A percentile compares a stretch with the other conserved stretches of the same genome.
Conservation (phyloP, 306 rosid species). For the Spatholobus suberectus region DNA sequence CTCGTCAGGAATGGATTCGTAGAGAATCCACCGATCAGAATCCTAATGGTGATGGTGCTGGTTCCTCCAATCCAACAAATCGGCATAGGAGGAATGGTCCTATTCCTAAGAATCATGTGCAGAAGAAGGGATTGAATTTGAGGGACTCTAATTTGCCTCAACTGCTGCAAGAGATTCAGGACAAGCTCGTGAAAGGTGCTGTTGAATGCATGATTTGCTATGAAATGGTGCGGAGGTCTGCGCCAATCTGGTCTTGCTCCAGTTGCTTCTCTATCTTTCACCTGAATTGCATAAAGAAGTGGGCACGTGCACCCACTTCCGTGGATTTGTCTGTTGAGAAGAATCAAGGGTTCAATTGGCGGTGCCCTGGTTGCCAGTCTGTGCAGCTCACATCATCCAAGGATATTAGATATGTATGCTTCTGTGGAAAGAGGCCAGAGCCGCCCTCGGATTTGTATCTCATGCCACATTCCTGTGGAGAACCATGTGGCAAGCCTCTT, state of each 20-base stretch:
- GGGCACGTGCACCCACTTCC: slow-evolving; percentile 91
- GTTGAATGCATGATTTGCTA: slow-evolving; percentile 96
- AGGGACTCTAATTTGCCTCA: slow-evolving; percentile 69
- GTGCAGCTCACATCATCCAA: slow-evolving; percentile 69
- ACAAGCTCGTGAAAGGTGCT: slow-evolving; percentile 68
- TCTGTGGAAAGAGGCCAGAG: slow-evolving; percentile 83
- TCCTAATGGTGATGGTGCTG: neutral
- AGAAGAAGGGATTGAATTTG: slow-evolving; percentile 16
- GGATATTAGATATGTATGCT: slow-evolving; percentile 75
- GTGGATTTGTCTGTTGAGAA: slow-evolving; percentile 65
- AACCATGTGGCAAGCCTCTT: slow-evolving; percentile 81
- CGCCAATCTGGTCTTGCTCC: slow-evolving; percentile 85
- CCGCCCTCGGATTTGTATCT: slow-evolving; percentile 88
- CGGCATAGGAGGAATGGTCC: slow-evolving; percentile 44
- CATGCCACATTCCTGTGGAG: slow-evolving; percentile 95
- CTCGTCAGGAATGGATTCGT: slow-evolving; percentile 71
- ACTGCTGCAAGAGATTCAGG: slow-evolving; percentile 83
- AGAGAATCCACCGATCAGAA: slow-evolving; percentile 44
- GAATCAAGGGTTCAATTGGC: slow-evolving; percentile 82
- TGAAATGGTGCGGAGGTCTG: slow-evolving; percentile 84
- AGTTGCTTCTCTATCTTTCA: slow-evolving; percentile 91
- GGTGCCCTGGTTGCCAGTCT: slow-evolving; percentile 94
- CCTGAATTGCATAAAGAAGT: slow-evolving; percentile 80
- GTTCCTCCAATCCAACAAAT: slow-evolving; percentile 18
- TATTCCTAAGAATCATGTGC: slow-evolving; percentile 44